Conservation (phyloP, 768 basidiomycete genomes). For the Boletus rubescentipes region DNA sequence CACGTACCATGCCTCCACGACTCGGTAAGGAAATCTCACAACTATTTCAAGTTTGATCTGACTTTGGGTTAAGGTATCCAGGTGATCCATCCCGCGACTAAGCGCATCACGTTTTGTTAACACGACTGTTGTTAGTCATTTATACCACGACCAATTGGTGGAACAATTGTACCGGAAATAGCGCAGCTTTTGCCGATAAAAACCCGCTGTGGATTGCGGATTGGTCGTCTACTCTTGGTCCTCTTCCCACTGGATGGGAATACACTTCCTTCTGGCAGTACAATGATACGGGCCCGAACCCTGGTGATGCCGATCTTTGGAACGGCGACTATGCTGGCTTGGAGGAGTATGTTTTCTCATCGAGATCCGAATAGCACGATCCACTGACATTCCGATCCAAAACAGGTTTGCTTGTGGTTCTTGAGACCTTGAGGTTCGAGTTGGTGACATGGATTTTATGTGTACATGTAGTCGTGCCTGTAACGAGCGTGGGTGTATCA, state of each 20-base stretch:
- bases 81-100: constrained; percentile 25
- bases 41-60: too few relatives aligned
- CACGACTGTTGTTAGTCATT: constrained; percentile 39
- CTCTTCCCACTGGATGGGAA: constrained; percentile 60
- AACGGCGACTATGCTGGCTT: constrained; percentile 50
- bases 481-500: too few relatives aligned
- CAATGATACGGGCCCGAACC: constrained; percentile 50
- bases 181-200: constrained; percentile 43
- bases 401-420: constrained; percentile 21
- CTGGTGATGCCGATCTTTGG: constrained; percentile 58
- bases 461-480: too few relatives aligned
- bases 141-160: constrained; percentile 71
- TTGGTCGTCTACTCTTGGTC: constrained; percentile 48
- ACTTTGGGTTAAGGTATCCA: too few relatives aligned
- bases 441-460: too few relatives aligned
- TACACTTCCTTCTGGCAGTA: constrained; percentile 48
- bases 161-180: constrained; percentile 63
- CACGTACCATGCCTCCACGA: too few relatives aligned
- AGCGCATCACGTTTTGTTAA: background rate
- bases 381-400: background rate
- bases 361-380: background rate
- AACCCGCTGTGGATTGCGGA: constrained; percentile 65
- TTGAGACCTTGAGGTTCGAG: background rate
- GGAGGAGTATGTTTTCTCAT: constrained; percentile 29
- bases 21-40: too few relatives aligned